These are phyloP conservation scores for Fagus crenata DNA, from an alignment of 306 rosid genomes.

Conservation along the genomic window DNA sequence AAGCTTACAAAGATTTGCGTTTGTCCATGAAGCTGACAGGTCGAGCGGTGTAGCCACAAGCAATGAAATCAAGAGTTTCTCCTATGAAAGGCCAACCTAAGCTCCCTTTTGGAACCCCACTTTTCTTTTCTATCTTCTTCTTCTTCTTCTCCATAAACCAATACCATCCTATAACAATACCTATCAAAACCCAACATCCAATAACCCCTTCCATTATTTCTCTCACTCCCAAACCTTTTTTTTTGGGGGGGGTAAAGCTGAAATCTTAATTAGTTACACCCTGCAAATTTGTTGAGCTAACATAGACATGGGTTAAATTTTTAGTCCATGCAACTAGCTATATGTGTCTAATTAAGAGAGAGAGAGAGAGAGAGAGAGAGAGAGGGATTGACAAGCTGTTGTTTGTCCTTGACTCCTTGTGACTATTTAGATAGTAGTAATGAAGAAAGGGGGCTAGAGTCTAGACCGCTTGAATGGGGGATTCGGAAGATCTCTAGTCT, in stretches of 20 bases:
- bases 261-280: conserved; percentile 19
- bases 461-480: conserved; percentile 24
- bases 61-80: conserved; percentile 84
- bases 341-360: background rate
- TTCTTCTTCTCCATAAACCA: conserved; percentile 18
- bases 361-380: background rate
- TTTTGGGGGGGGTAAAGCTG: background rate
- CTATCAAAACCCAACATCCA: conserved; percentile 38
- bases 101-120: conserved; percentile 61
- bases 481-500: conserved; percentile 49
- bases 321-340: conserved; percentile 45
- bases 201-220: conserved; percentile 35
- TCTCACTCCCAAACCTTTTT: background rate
- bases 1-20: conserved; percentile 80
- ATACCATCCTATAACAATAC: conserved; percentile 35
- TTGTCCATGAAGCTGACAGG: conserved; percentile 82
- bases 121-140: background rate
- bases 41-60: conserved; percentile 64
- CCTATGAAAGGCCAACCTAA: conserved; percentile 87
- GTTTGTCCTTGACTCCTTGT: conserved; percentile 27
- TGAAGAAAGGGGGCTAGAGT: too few species aligned
- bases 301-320: background rate
- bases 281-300: background rate
- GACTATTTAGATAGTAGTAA: too few species aligned
- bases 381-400: conserved; percentile 24